These are phyloP conservation scores for Metschnikowia cubensis DNA, from an alignment of 805 yeast genomes.

Conservation along the genomic window DNA sequence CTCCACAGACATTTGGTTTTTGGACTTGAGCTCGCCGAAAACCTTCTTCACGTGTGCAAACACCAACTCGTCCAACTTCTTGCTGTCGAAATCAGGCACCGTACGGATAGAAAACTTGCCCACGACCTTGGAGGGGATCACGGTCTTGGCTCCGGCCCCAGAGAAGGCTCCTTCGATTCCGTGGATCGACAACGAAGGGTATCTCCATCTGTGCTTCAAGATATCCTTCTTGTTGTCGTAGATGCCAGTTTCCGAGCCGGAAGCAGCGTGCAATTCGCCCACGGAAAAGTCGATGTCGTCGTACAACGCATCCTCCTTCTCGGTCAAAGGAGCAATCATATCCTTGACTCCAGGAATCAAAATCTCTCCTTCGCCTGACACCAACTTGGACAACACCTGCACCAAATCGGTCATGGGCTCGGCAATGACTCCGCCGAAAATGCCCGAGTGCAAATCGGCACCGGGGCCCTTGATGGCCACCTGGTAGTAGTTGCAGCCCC, in stretches of 20 bases:
- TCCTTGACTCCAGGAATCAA: constrained; percentile 84
- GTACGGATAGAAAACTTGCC: constrained; percentile 98
- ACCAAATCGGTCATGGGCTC: constrained; percentile 96
- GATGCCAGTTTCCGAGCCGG: constrained; percentile 82
- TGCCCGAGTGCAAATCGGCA: constrained; percentile 96
- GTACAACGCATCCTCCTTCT: constrained; percentile 71
- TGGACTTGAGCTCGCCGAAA: constrained; percentile 67
- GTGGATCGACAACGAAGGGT: constrained; percentile 91
- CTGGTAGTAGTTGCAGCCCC: constrained; percentile 95
- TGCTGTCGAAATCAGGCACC: constrained; percentile 87
- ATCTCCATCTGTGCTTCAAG: constrained; percentile 98
- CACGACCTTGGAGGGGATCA: constrained; percentile 87
- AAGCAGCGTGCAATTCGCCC: constrained; percentile 79
- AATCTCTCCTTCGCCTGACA: constrained; percentile 78
- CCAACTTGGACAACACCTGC: constrained; percentile 71
- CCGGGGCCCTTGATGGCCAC: constrained; percentile 82
- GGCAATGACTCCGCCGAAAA: constrained; percentile 94
- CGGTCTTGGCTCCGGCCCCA: constrained; percentile 96
- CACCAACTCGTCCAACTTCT: constrained; percentile 74
- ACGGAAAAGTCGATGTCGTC: constrained; percentile 82
- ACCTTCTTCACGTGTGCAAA: constrained; percentile 61
- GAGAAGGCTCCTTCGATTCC: constrained; percentile 98
- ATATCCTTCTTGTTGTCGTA: constrained; percentile 77
- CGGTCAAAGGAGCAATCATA: constrained; percentile 92
- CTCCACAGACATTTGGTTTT: constrained; percentile 68